Evolutionary conservation across 441 rosid genomes (phyloP).

Genomic region (Corymbia calophylla): DNA sequence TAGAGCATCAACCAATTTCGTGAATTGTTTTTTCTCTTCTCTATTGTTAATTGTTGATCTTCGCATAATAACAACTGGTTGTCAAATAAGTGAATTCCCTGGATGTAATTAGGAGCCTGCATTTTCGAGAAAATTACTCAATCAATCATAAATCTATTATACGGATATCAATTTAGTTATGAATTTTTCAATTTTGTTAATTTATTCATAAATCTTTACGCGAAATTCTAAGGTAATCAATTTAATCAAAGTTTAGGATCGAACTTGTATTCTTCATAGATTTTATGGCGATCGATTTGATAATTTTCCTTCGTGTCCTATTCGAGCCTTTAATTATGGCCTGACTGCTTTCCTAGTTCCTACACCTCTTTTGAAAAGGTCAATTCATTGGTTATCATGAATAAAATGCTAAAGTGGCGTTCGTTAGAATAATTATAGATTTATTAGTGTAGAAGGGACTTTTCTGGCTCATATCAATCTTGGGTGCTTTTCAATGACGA

Average conservation of each 20-base stretch:
- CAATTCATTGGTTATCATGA: not conserved
- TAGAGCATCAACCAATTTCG: too few species aligned
- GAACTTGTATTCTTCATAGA: accelerated
- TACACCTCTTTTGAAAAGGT: not conserved
- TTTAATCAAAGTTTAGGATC: accelerated
- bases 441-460: not conserved
- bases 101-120: not conserved
- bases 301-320: not conserved
- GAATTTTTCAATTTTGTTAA: accelerated
- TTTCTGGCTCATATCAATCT: not conserved
- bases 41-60: too few species aligned
- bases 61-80: accelerated
- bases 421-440: not conserved
- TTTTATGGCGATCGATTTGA: accelerated
- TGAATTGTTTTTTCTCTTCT: too few species aligned
- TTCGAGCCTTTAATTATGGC: not conserved
- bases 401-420: not conserved
- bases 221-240: accelerated
- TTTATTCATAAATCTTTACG: accelerated
- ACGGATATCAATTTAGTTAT: accelerated
- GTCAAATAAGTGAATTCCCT: not conserved
- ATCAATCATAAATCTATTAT: too few species aligned
- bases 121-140: too few species aligned
- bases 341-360: not conserved
- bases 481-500: too few species aligned